phyloP scores from a whole-genome alignment of 164 flowering plant species.

The Annona squamosa region DNA sequence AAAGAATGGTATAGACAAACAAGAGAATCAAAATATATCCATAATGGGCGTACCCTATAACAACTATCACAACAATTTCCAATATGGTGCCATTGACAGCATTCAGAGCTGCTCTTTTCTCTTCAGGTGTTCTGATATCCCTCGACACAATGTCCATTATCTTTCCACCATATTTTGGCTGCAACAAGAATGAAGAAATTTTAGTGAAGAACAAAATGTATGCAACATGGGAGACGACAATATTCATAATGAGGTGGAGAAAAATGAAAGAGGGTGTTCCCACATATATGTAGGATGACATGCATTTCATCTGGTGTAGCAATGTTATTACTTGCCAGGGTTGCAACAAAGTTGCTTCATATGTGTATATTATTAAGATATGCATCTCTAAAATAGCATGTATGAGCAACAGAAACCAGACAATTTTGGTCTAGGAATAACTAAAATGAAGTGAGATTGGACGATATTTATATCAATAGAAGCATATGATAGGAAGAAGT shows the following conservation, averaged over 20 bases:
- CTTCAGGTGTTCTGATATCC: slow-evolving; percentile 57
- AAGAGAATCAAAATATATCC: neutral
- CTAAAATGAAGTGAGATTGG: too few species aligned
- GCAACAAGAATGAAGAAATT: slow-evolving; percentile 21
- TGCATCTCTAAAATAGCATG: too few species aligned
- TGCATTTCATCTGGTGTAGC: slow-evolving; percentile 78
- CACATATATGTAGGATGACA: slow-evolving; percentile 15
- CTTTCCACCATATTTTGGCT: slow-evolving; percentile 95
- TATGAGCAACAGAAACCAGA: too few species aligned
- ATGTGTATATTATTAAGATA: neutral
- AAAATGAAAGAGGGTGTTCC: neutral
- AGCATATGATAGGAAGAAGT: too few species aligned
- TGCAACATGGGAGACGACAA: neutral
- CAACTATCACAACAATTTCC: slow-evolving; percentile 54
- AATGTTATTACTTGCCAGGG: neutral
- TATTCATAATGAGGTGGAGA: neutral
- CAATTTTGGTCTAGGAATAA: too few species aligned
- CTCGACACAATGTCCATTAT: slow-evolving; percentile 91
- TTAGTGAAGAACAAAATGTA: neutral
- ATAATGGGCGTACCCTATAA: slow-evolving; percentile 59
- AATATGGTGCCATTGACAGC: slow-evolving; percentile 70
- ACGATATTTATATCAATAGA: too few species aligned
- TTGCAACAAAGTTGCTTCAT: neutral
- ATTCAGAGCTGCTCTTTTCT: slow-evolving; percentile 54
- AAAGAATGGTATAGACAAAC: too few species aligned